These are phyloP conservation scores for Trichosporon sp. DNA, from an alignment of 1,284 basidiomycete genomes.

Conservation along the genomic window DNA sequence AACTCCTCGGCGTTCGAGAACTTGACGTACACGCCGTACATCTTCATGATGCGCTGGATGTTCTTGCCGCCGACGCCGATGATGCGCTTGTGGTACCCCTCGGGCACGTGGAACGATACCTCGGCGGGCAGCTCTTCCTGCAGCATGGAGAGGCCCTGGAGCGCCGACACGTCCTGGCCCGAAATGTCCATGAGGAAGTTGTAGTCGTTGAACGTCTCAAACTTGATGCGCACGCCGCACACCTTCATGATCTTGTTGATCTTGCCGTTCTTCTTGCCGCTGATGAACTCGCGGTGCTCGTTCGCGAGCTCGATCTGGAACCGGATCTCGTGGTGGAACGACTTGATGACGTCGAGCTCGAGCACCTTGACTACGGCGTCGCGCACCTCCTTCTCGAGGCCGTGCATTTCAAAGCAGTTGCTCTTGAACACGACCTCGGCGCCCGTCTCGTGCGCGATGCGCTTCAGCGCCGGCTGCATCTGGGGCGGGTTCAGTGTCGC, in stretches of 20 bases:
- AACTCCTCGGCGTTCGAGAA: conserved; percentile 99
- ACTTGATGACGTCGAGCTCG: conserved; percentile 82
- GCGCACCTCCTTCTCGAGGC: conserved; percentile 88
- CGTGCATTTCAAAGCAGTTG: conserved; percentile 96
- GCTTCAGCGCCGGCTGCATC: conserved; percentile 77
- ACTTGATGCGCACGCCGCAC: conserved; percentile 95
- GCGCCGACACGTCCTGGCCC: conserved; percentile 71
- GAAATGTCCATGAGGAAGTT: conserved; percentile 97
- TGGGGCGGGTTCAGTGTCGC: conserved; percentile 73
- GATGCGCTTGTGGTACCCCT: conserved; percentile 97
- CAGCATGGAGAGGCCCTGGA: conserved; percentile 82
- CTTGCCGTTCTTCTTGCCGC: conserved; percentile 96
- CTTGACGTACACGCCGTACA: conserved; percentile 98
- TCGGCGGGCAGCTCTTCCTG: conserved; percentile 98
- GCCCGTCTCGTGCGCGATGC: conserved; percentile 78
- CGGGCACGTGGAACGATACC: conserved; percentile 97
- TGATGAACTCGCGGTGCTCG: conserved; percentile 97
- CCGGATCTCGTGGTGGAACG: conserved; percentile 91
- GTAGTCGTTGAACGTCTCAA: conserved; percentile 95
- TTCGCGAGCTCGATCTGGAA: conserved; percentile 98
- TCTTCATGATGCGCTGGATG: conserved; percentile 99
- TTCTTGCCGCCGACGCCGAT: conserved; percentile 98
- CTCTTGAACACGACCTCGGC: conserved; percentile 96
- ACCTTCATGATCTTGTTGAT: conserved; percentile 98
- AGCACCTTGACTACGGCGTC: conserved; percentile 78